Conservation (phyloP, 23 red algal genomes). For the Gracilaria domingensis region DNA sequence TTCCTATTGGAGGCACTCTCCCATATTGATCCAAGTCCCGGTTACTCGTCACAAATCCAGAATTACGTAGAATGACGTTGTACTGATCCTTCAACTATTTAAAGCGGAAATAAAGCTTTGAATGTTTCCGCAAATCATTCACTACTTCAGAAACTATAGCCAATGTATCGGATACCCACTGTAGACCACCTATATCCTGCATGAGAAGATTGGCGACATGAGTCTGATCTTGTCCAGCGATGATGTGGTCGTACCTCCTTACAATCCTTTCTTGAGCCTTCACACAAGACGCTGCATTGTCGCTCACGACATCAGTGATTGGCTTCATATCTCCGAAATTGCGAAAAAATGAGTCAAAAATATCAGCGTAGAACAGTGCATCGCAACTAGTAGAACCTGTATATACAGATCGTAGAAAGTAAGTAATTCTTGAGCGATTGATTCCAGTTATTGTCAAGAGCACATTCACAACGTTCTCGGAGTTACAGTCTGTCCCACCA, state of each 20-base stretch:
- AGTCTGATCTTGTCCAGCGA: slow-evolving; percentile 9
- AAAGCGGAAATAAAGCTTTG: slow-evolving; percentile 1
- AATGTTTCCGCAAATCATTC: not conserved
- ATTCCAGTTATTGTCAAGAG: not conserved
- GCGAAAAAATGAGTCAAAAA: not conserved
- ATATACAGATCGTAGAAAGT: slow-evolving; percentile 24
- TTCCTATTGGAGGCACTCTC: not conserved
- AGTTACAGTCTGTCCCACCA: not conserved
- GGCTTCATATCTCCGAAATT: not conserved
- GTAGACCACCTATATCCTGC: not conserved
- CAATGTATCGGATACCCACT: not conserved
- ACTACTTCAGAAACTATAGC: not conserved
- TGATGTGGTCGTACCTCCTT: not conserved
- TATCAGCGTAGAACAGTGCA: not conserved
- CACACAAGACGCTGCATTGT: not conserved
- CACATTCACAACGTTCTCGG: not conserved
- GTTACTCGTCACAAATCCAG: not conserved
- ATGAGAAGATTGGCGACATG: not conserved
- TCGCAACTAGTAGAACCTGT: not conserved
- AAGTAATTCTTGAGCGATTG: not conserved
- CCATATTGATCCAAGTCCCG: not conserved
- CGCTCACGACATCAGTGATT: not conserved
- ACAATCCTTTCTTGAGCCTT: not conserved
- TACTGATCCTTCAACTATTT: not conserved
- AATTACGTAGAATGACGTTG: not conserved